phyloP scores from a whole-genome alignment of 768 basidiomycete species.

The Cyclocybe aegerita region DNA sequence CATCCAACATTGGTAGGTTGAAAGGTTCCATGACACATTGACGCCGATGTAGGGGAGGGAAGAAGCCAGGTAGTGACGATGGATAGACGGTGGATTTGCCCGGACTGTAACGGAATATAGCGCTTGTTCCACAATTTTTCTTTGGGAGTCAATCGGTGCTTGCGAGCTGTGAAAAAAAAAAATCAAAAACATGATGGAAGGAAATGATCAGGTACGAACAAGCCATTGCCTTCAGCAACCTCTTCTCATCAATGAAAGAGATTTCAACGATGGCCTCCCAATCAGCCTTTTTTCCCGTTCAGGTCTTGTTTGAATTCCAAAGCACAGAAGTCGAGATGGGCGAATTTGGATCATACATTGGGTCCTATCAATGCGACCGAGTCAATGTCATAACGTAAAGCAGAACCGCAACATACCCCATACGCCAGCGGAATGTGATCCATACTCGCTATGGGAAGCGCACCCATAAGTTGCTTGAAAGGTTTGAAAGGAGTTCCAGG shows the following conservation, averaged over 20 bases:
- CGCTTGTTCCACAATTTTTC: conserved; percentile 81
- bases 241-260: conserved; percentile 87
- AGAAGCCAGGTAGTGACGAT: conserved; percentile 92
- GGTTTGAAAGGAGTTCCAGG: conserved; percentile 89
- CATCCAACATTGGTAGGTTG: conserved; percentile 84
- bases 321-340: conserved; percentile 96
- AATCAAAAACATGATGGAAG: neutral
- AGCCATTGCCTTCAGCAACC: conserved; percentile 81
- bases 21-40: conserved; percentile 80
- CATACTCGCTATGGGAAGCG: conserved; percentile 87
- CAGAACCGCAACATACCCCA: conserved; percentile 49
- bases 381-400: neutral
- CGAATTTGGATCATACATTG: conserved; percentile 85
- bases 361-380: conserved; percentile 52
- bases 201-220: conserved; percentile 41
- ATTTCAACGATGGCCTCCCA: conserved; percentile 99
- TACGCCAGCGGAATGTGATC: conserved; percentile 88
- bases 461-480: conserved; percentile 97
- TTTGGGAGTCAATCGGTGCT: conserved; percentile 72
- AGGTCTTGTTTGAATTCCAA: conserved; percentile 87
- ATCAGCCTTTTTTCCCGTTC: conserved; percentile 95
- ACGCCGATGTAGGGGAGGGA: conserved; percentile 83
- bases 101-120: conserved; percentile 69
- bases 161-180: conserved; percentile 52
- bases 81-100: conserved; percentile 73